Conservation (phyloP, 495 filamentous ascomycete species). For the Letharia columbiana region DNA sequence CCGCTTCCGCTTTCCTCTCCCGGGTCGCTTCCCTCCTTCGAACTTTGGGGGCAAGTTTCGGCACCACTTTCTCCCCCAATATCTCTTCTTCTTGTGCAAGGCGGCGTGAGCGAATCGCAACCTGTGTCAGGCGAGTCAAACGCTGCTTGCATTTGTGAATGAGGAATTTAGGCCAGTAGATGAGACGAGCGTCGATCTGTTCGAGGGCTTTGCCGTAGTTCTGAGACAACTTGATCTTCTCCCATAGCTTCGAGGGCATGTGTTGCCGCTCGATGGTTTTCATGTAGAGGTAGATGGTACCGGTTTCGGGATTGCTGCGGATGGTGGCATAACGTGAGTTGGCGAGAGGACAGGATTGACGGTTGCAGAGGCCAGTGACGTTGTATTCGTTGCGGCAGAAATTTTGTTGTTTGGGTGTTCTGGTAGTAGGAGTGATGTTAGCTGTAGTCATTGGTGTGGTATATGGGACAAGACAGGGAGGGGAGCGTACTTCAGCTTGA, state of each 20-base stretch:
- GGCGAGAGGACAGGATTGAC: conserved; percentile 89
- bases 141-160: conserved; percentile 97
- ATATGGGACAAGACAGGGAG: background rate
- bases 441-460: conserved; percentile 6
- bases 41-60: conserved; percentile 88
- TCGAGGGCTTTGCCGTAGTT: conserved; percentile 85
- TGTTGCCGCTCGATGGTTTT: conserved; percentile 82
- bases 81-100: conserved; percentile 81
- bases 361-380: conserved; percentile 89
- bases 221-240: conserved; percentile 77
- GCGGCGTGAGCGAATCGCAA: conserved; percentile 74
- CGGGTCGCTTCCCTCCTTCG: conserved; percentile 77
- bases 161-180: conserved; percentile 95
- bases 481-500: conserved; percentile 76
- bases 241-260: conserved; percentile 89
- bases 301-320: conserved; percentile 70
- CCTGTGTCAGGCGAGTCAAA: conserved; percentile 87
- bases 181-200: conserved; percentile 79
- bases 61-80: conserved; percentile 83
- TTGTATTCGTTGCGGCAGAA: conserved; percentile 98
- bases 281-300: conserved; percentile 90
- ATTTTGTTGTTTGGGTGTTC: conserved; percentile 83
- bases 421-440: conserved; percentile 28
- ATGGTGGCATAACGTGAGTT: conserved; percentile 95
- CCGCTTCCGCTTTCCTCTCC: conserved; percentile 87